phyloP scores from a whole-genome alignment of 176 grass and related monocot genomes.

The Cymbopogon citratus region DNA sequence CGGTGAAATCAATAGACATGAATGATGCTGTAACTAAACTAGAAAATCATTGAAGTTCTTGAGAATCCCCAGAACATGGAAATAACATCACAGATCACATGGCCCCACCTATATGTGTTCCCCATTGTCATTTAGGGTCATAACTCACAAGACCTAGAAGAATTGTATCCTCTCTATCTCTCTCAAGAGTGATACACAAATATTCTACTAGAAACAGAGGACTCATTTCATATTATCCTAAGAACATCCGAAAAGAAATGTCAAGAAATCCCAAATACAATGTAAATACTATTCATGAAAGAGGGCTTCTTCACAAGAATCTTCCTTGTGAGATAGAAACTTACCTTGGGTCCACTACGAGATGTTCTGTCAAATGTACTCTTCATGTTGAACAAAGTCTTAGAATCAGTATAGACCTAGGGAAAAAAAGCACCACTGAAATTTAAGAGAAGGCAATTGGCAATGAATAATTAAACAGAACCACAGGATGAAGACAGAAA shows the following conservation, averaged over 20 bases:
- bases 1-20: not conserved
- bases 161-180: not conserved
- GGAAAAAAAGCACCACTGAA: not conserved
- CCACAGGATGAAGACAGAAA: not conserved
- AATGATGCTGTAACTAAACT: not conserved
- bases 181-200: not conserved
- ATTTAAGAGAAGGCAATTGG: not conserved
- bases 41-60: not conserved
- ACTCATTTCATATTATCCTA: not conserved
- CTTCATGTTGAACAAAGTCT: conserved; percentile 63
- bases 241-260: conserved; percentile 1
- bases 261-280: not conserved
- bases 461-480: conserved; percentile 2
- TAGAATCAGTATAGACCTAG: conserved; percentile 80
- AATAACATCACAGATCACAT: not conserved
- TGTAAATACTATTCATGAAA: conserved; percentile 8
- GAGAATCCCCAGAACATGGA: not conserved
- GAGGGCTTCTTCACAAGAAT: not conserved
- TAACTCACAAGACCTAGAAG: not conserved
- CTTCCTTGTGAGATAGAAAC: conserved; percentile 4
- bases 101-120: not conserved
- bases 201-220: not conserved
- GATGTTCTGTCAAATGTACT: conserved; percentile 53
- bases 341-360: conserved; percentile 82
- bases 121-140: not conserved